Evolutionary conservation across 345 rosid genomes (phyloP), one percentile per base, ranked within the genome.

Genomic region (Eucalyptus cloeziana): DNA sequence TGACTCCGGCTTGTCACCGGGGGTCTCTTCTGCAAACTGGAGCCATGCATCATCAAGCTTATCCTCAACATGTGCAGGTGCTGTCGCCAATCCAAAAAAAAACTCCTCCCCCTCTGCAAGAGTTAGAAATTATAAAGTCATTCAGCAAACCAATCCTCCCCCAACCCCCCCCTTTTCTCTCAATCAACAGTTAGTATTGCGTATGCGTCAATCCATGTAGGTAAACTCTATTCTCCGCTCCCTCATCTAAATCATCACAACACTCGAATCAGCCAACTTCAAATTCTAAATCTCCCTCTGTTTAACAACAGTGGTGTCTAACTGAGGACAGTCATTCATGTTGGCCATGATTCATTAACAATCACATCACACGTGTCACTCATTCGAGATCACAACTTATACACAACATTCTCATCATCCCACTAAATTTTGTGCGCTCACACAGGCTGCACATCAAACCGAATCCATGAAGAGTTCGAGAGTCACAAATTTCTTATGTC

Each of bases 1-100:
- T 71, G 96, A 88, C 71, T 87, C 91, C 54, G 95, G 90, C 21
- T 90, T 89, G 58, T 92, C 92, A 86, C 91, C 85, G 37, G 95
- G 93, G 21, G 87, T 64, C 91, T 94, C 99, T 91, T 90, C 97
- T 2, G 99, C 99, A 93, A 96, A 97, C 92, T 94, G 93, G 31
- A 96, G 94, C 99, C 99, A 97, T 89, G 99, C 98, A 93, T 97
- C 99, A 88, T 96, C 24, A 44, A 97, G 97, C 91, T 91, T 92
- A 92, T 97, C 99, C 91, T 96, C 99, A 49, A 94, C 99, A 90
- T 96, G 99, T 47, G 99, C 99, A 49, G 99, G 98, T 10, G 99
- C 99, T 10, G 99, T 97, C 62, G 99, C 99, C 94, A 97, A 94
- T 89, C 99, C 99, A 91, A 96, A 97, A 97, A 97, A 96, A 92